These are phyloP conservation scores for Clathrospora elynae DNA, from an alignment of 2,329 filamentous ascomycete genomes.

Conservation along the genomic window DNA sequence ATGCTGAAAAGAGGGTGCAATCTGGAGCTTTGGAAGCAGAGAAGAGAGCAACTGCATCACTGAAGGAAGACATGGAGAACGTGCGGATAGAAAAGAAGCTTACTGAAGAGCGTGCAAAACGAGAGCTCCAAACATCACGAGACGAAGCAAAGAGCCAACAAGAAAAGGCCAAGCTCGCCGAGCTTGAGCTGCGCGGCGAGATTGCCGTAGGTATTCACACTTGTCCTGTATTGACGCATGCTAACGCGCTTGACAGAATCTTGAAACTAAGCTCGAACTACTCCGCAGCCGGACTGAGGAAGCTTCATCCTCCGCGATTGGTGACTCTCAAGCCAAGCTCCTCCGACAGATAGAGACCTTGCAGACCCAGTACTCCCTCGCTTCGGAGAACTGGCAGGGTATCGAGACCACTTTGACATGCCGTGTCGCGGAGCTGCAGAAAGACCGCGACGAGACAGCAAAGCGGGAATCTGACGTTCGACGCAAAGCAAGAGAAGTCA, in stretches of 20 bases:
- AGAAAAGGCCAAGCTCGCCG: slow-evolving; percentile 69
- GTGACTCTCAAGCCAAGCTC: slow-evolving; percentile 86
- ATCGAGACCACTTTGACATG: slow-evolving; percentile 86
- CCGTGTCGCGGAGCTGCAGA: slow-evolving; percentile 78
- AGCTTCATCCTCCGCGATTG: slow-evolving; percentile 77
- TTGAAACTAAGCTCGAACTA: slow-evolving; percentile 89
- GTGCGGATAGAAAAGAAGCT: slow-evolving; percentile 77
- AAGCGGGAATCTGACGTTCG: slow-evolving; percentile 85
- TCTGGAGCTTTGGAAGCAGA: slow-evolving; percentile 71
- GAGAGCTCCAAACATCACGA: slow-evolving; percentile 71
- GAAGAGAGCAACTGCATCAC: slow-evolving; percentile 58
- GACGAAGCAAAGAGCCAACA: slow-evolving; percentile 74
- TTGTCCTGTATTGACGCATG: not conserved
- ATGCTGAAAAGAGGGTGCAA: slow-evolving; percentile 68
- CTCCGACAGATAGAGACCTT: slow-evolving; percentile 92
- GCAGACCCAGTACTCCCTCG: slow-evolving; percentile 92
- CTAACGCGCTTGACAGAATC: slow-evolving; percentile 56
- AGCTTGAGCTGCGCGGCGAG: slow-evolving; percentile 82
- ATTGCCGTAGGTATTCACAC: slow-evolving; percentile 53
- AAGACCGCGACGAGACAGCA: slow-evolving; percentile 84
- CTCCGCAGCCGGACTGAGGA: slow-evolving; percentile 87
- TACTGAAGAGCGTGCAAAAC: slow-evolving; percentile 69
- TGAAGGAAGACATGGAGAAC: slow-evolving; percentile 69
- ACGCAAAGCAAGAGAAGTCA: slow-evolving; percentile 86
- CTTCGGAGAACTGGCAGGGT: slow-evolving; percentile 96